Percentiles rank a stretch among this genome's conserved stretches.
These are phyloP conservation scores for Rhodosporidiobolus sp. DNA, from an alignment of 768 basidiomycete species.

Conservation along the genomic window DNA sequence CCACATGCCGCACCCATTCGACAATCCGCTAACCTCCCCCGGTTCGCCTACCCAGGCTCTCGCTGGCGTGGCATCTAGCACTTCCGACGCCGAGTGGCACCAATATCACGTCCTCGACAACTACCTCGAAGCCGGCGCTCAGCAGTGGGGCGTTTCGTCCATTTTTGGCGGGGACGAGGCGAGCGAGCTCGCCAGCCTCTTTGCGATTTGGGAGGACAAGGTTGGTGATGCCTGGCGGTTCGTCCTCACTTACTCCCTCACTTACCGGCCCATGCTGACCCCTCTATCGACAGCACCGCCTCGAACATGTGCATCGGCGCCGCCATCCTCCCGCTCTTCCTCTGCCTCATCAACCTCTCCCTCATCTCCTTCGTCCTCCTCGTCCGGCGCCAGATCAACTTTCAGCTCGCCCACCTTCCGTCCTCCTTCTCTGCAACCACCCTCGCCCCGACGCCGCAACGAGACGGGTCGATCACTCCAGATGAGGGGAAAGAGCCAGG, in stretches of 20 bases:
- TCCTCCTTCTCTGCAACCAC: too few species aligned
- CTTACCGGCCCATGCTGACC: too few species aligned
- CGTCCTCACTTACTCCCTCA: too few species aligned
- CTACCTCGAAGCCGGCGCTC: background rate
- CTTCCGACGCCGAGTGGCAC: background rate
- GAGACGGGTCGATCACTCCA: too few species aligned
- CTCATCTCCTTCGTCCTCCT: background rate
- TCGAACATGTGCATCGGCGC: constrained; percentile 5
- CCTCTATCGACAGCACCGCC: background rate
- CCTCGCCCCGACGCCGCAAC: too few species aligned
- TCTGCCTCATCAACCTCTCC: background rate
- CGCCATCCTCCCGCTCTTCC: constrained; percentile 1
- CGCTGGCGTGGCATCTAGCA: background rate
- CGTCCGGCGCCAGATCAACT: background rate
- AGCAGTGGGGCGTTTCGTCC: background rate
- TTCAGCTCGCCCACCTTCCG: constrained; percentile 2
- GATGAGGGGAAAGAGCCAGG: too few species aligned
- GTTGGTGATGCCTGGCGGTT: too few species aligned
- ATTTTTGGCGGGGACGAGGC: too few species aligned
- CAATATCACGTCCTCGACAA: background rate
- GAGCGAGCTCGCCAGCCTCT: too few species aligned
- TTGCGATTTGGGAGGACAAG: too few species aligned
- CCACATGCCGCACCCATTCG: background rate
- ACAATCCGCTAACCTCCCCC: too few species aligned
- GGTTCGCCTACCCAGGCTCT: background rate